Evolutionary conservation across 345 rosid species (phyloP), one percentile per base, ranked within the genome.

Genomic region (Isatis tinctoria): DNA sequence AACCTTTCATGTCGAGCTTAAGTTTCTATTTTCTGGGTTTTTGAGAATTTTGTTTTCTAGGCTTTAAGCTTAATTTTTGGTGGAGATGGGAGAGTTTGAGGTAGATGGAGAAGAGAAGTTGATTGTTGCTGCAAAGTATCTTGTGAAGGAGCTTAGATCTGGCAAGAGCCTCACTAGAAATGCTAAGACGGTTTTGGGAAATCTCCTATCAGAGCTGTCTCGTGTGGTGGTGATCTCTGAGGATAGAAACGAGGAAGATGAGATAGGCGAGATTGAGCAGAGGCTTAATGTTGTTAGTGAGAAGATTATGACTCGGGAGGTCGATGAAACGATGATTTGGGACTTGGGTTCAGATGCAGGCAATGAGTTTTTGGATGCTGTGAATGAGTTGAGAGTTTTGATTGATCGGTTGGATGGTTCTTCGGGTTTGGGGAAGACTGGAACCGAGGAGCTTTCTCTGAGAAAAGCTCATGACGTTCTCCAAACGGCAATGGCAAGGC

Each of bases 401-500:
- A 84, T 82, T 2, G 89, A 81, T 75, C 76, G 71, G 71, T 78
- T 93, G 35, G 96, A 88, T 59, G 67, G 69, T 53, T 78, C 76
- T 70, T 40, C 70, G 40, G 51, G 77, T 65, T 33, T 33, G 6
- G 70, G 58, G n/a, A 66, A 70, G 26, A 78, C 65, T 17, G 80
- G 65, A 26, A 80, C 36, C 8, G 84, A 83, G 70, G 84, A 68
- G 65, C 77, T 74, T 27, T 68, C 86, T 53, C 33, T 91, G 18
- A 77, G 83, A 33, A 89, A 83, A 79, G 90, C 93, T 53, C 87
- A 88, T 39, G 88, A 89, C 78, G 84, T 89, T 77, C 90, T 93
- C 79, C 97, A 91, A 70, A 83, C 78, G 8, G 92, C 92, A 4
- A 93, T 93, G 98, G 81, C 81, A 24, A 84, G 96, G 86, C 92